Evolutionary conservation across 1,139 yeast species (phyloP).

Genomic region (Spathaspora sp.): DNA sequence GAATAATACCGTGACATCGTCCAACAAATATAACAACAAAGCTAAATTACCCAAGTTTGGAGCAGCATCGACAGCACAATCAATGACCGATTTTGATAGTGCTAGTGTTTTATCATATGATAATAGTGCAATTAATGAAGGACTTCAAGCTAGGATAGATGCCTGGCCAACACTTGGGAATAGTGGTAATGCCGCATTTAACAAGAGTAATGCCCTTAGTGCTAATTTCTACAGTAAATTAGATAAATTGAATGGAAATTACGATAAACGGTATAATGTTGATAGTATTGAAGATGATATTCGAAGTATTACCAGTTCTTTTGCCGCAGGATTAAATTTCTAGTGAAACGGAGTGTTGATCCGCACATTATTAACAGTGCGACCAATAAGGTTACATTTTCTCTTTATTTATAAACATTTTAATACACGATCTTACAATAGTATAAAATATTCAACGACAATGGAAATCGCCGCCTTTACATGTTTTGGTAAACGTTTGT

Average conservation of each 20-base stretch:
- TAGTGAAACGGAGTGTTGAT: conserved; percentile 3
- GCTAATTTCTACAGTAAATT: conserved; percentile 46
- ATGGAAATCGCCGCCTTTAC: not conserved
- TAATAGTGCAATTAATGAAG: conserved; percentile 18
- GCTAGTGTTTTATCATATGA: conserved; percentile 50
- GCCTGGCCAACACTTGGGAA: conserved; percentile 38
- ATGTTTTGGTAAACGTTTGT: too few relatives aligned
- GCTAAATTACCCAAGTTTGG: conserved; percentile 9
- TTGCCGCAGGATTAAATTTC: conserved; percentile 42
- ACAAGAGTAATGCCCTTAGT: conserved; percentile 27
- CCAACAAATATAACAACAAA: not conserved
- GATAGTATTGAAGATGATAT: conserved; percentile 47
- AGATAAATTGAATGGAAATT: conserved; percentile 22
- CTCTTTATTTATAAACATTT: not conserved
- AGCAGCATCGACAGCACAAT: conserved; percentile 10
- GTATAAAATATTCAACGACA: not conserved
- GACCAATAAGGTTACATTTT: not conserved
- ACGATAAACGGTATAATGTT: conserved; percentile 22
- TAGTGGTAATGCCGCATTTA: conserved; percentile 16
- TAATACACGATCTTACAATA: not conserved
- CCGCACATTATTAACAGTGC: not conserved
- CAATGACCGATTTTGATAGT: conserved; percentile 38
- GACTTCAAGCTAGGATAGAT: conserved; percentile 10
- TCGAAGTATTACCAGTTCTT: conserved; percentile 44
- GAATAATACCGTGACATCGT: conserved; percentile 11